Evolutionary conservation across 169 alveolate genomes (phyloP).

Genomic region (Plasmodium malariae): DNA sequence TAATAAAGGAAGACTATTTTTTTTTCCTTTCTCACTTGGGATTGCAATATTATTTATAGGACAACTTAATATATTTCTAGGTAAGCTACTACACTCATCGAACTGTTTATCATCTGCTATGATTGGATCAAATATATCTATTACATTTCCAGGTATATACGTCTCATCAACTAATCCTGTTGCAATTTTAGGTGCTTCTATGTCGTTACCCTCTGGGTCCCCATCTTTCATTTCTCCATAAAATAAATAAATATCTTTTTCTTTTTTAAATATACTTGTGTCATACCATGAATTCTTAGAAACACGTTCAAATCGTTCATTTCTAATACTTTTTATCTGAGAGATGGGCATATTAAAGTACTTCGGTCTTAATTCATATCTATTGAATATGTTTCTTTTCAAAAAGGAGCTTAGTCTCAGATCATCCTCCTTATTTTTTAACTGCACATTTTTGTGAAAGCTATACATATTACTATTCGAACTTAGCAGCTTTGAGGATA

Average conservation of each 20-base stretch:
- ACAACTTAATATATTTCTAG: neutral
- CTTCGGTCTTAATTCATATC: slow-evolving; percentile 31
- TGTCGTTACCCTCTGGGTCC: neutral
- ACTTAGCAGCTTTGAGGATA: no score
- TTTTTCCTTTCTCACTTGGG: slow-evolving; percentile 24
- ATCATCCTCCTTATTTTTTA: slow-evolving; percentile 21
- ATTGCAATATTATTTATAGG: neutral
- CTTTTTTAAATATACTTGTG: slow-evolving; percentile 31
- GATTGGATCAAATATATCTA: neutral
- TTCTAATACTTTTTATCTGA: neutral
- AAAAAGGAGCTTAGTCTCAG: slow-evolving; percentile 12
- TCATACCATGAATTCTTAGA: slow-evolving; percentile 76
- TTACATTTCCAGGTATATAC: no score
- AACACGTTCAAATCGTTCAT: slow-evolving; percentile 44
- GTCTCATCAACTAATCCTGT: no score
- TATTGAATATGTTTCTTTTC: slow-evolving; percentile 5
- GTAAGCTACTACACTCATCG: neutral
- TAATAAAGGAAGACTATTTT: neutral
- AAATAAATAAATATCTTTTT: slow-evolving; percentile 53
- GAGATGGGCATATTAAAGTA: slow-evolving; percentile 7
- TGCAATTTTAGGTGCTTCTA: neutral
- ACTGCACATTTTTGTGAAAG: slow-evolving; percentile 6
- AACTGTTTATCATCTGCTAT: neutral
- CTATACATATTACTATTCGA: slow-evolving; percentile 29
- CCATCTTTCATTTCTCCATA: slow-evolving; percentile 42